Evolutionary conservation across 345 rosid species (phyloP).

Genomic region (Arabis hirsuta): DNA sequence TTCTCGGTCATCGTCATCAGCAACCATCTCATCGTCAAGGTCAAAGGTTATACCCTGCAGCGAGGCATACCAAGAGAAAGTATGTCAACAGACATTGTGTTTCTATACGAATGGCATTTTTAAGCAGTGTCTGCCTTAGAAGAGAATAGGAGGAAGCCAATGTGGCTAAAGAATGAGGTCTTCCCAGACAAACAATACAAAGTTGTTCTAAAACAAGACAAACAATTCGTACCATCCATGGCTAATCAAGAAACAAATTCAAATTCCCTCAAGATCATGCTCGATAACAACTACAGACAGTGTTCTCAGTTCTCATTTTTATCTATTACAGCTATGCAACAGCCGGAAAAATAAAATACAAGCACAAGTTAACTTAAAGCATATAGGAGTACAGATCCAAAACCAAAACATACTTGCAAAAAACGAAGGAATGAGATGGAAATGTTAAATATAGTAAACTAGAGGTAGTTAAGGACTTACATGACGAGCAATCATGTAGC

Average conservation of each 20-base stretch:
- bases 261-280: slow-evolving; percentile 18
- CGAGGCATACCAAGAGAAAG: neutral
- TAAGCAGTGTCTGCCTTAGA: slow-evolving; percentile 21
- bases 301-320: slow-evolving; percentile 6
- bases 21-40: slow-evolving; percentile 77
- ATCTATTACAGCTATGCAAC: neutral
- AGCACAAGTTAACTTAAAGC: slow-evolving; percentile 6
- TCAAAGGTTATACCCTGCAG: slow-evolving; percentile 75
- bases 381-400: slow-evolving; percentile 19
- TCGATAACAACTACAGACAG: slow-evolving; percentile 13
- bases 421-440: slow-evolving; percentile 5
- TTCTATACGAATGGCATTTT: slow-evolving; percentile 10
- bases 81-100: neutral
- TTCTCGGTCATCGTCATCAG: slow-evolving; percentile 75
- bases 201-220: slow-evolving; percentile 3
- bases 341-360: neutral
- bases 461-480: slow-evolving; percentile 54
- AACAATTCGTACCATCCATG: neutral
- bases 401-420: slow-evolving; percentile 10
- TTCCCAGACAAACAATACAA: slow-evolving; percentile 12
- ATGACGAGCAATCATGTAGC: slow-evolving; percentile 89
- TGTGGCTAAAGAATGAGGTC: slow-evolving; percentile 26
- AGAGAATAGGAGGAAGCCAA: neutral
- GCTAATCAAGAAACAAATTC: slow-evolving; percentile 14
- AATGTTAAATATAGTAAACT: neutral